Base-by-base conservation (phyloP, 1,284 basidiomycete species). In the Leccinum variabile region DNA sequence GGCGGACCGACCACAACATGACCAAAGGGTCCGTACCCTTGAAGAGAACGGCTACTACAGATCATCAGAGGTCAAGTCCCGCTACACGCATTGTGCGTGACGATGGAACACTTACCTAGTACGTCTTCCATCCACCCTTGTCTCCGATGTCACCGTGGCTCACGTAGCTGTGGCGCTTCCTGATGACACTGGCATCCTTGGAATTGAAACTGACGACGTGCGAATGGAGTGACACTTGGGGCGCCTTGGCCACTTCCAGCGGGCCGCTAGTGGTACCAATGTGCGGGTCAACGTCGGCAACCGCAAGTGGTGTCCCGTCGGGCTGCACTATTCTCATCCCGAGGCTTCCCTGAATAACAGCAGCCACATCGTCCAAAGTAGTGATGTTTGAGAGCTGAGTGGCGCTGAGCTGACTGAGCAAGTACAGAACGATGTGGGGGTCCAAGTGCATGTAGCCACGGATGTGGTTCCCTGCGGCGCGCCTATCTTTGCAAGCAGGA, bases 381-480 rank as follows among this genome's bases (percentile, higher is more conserved):
- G 62, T 59, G 58, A 69, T 35, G 6, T n/a, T 9, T 0, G 18
- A 11, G 7, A 35, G 56, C 3, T 52, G 35, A 13, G 11, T 7
- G 2, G 33, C 2, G 3, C 41, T 14, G 10, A 61, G 58, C 30
- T 41, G 56, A 3, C 22, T 16, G 10, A 70, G 10, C 28, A 68
- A 16, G 44, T 65, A 39, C 37, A 69, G 61, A 35, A 70, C 14
- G 49, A 68, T 0, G 14, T 54, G 61, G 37, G 69, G 59, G 18
- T 68, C 67, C 8, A 69, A 5, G 30, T 39, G 52, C 62, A 68
- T 68, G 52, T 54, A 30, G 9, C 69, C 69, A 37, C 61, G 65
- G 49, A 69, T 25, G 1, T 35, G 41, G 13, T 32, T 69, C 39
- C 69, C 62, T 7, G 54, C 54, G 1, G 50, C 61, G 1, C 25